These are phyloP conservation scores for Tulasnella sp. DNA, from an alignment of 768 basidiomycete species.

Conservation along the genomic window DNA sequence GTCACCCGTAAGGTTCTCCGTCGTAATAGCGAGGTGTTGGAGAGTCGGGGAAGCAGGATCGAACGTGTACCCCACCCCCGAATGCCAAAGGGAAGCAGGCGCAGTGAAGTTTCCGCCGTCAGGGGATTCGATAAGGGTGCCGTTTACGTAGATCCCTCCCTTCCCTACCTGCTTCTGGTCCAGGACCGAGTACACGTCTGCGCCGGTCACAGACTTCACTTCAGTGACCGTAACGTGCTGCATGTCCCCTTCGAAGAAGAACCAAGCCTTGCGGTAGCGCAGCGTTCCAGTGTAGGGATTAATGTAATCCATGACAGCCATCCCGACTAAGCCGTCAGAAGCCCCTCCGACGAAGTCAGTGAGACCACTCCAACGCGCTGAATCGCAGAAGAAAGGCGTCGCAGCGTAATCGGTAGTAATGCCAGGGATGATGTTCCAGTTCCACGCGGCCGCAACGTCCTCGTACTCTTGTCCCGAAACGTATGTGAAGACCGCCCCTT, in stretches of 20 bases:
- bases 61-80: constrained; percentile 59
- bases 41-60: constrained; percentile 24
- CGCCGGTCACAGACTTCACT: constrained; percentile 43
- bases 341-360: constrained; percentile 63
- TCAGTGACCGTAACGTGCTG: constrained; percentile 60
- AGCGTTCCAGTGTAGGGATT: constrained; percentile 57
- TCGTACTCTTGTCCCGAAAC: constrained; percentile 65
- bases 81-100: constrained; percentile 57
- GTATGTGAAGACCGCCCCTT: constrained; percentile 64
- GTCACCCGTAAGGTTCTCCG: constrained; percentile 52
- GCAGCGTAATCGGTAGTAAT: constrained; percentile 62
- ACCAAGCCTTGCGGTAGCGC: constrained; percentile 67
- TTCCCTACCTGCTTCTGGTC: constrained; percentile 54
- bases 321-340: constrained; percentile 54
- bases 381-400: constrained; percentile 51
- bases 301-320: constrained; percentile 61
- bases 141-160: constrained; percentile 48
- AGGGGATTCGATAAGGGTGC: constrained; percentile 30
- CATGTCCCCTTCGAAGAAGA: constrained; percentile 62
- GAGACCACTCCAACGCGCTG: constrained; percentile 45
- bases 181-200: constrained; percentile 56
- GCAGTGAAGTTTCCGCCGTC: constrained; percentile 33
- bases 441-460: constrained; percentile 67
- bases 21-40: constrained; percentile 40
- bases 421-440: constrained; percentile 75